Evolutionary conservation across 2,329 filamentous ascomycete species (phyloP).

Genomic region (Ceratocystis albifundus): DNA sequence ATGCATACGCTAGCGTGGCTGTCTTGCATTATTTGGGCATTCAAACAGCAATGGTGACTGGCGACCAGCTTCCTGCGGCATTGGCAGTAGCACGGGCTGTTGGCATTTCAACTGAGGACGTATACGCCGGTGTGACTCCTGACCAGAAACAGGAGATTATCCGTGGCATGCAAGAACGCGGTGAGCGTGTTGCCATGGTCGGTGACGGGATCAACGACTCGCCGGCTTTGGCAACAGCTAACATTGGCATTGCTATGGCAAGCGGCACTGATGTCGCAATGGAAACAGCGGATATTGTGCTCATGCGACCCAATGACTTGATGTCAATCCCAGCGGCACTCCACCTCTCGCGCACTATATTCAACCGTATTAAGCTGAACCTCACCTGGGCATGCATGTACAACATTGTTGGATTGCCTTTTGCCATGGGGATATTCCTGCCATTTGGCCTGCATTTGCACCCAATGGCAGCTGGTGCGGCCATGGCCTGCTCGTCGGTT

Average conservation of each 20-base stretch:
- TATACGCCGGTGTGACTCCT: conserved; percentile 79
- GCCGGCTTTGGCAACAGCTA: conserved; percentile 80
- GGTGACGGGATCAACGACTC: conserved; percentile 98
- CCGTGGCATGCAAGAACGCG: conserved; percentile 58
- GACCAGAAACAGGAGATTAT: conserved; percentile 85
- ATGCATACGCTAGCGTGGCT: conserved; percentile 65
- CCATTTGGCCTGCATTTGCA: conserved; percentile 80
- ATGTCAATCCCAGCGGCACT: conserved; percentile 86
- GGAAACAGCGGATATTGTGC: conserved; percentile 89
- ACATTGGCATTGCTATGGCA: conserved; percentile 85
- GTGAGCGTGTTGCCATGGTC: conserved; percentile 85
- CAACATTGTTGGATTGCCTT: conserved; percentile 81
- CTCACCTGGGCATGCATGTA: conserved; percentile 87
- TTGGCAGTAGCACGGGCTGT: conserved; percentile 71
- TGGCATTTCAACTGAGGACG: conserved; percentile 62
- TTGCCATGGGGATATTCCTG: conserved; percentile 93
- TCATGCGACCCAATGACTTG: conserved; percentile 85
- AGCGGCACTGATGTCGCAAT: conserved; percentile 94
- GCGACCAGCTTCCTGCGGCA: conserved; percentile 77
- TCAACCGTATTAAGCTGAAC: conserved; percentile 87
- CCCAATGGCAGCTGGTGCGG: conserved; percentile 86
- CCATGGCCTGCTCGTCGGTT: conserved; percentile 85
- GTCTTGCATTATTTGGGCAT: conserved; percentile 78
- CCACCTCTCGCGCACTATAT: conserved; percentile 71
- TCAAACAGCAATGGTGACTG: conserved; percentile 82